A percentile compares a stretch with the other conserved stretches of the same genome.
These are phyloP conservation scores for Trichoderma sp. DNA, from an alignment of 2,329 filamentous ascomycete genomes.

Conservation along the genomic window DNA sequence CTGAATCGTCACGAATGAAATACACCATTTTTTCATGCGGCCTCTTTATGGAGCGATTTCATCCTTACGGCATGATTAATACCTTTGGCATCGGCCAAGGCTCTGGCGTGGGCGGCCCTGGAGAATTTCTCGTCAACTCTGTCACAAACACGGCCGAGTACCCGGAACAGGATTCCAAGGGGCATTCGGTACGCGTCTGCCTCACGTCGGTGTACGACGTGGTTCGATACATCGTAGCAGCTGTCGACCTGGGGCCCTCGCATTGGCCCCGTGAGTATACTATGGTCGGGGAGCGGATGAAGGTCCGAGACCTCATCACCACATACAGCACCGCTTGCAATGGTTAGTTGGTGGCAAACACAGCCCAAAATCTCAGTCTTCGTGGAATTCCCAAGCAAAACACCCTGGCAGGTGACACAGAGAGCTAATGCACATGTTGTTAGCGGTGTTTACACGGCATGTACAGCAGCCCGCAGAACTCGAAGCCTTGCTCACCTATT, in stretches of 20 bases:
- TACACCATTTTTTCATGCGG: slow-evolving; percentile 76
- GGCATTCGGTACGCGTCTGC: slow-evolving; percentile 59
- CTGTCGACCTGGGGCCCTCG: slow-evolving; percentile 62
- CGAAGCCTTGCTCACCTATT: slow-evolving; percentile 46
- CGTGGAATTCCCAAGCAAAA: not conserved
- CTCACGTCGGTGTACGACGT: slow-evolving; percentile 73
- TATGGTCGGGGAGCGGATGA: slow-evolving; percentile 69
- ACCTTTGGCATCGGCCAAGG: slow-evolving; percentile 61
- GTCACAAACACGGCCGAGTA: slow-evolving; percentile 61
- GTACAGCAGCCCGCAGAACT: slow-evolving; percentile 48
- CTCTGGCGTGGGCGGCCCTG: slow-evolving; percentile 59
- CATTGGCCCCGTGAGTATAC: slow-evolving; percentile 71
- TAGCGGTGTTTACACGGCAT: slow-evolving; percentile 48
- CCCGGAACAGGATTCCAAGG: slow-evolving; percentile 57
- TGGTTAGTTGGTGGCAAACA: slow-evolving; percentile 42
- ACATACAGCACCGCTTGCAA: slow-evolving; percentile 54
- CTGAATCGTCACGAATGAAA: slow-evolving; percentile 57
- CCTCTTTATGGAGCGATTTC: slow-evolving; percentile 75
- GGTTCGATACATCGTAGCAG: slow-evolving; percentile 70
- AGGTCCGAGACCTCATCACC: slow-evolving; percentile 61
- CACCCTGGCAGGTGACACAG: slow-evolving; percentile 18
- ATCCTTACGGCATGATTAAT: slow-evolving; percentile 64
- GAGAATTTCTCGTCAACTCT: slow-evolving; percentile 69
- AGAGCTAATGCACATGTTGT: slow-evolving; percentile 20
- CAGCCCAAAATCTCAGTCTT: slow-evolving; percentile 26